A percentile compares a stretch with the other conserved stretches of the same genome.
Conservation (phyloP, 805 yeast genomes). For the Saccharomycopsis guyanensis region DNA sequence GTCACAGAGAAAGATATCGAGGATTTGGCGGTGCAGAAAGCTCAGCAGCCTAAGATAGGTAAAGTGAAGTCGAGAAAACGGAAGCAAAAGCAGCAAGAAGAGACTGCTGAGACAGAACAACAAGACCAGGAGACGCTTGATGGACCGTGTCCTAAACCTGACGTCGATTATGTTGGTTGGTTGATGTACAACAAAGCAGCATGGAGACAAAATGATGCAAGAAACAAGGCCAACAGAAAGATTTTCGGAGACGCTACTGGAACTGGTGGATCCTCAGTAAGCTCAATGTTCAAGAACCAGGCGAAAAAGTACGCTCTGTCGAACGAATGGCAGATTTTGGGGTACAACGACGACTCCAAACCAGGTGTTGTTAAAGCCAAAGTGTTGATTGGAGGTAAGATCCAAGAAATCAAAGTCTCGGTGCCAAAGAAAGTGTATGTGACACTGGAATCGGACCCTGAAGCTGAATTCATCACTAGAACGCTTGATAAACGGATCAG, state of each 20-base stretch:
- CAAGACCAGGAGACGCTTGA: slow-evolving; percentile 38
- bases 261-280: slow-evolving; percentile 39
- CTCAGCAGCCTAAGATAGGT: slow-evolving; percentile 29
- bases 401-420: slow-evolving; percentile 66
- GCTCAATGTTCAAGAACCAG: slow-evolving; percentile 63
- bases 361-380: slow-evolving; percentile 77
- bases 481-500: slow-evolving; percentile 24
- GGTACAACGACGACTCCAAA: slow-evolving; percentile 47
- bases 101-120: slow-evolving; percentile 31
- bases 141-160: slow-evolving; percentile 57
- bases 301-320: slow-evolving; percentile 73
- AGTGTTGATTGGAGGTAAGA: slow-evolving; percentile 58
- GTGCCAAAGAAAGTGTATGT: slow-evolving; percentile 70
- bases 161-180: slow-evolving; percentile 60
- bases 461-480: slow-evolving; percentile 20
- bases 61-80: slow-evolving; percentile 32
- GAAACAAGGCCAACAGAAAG: slow-evolving; percentile 61
- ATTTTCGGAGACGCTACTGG: slow-evolving; percentile 69
- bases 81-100: slow-evolving; percentile 23
- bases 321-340: slow-evolving; percentile 74
- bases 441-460: slow-evolving; percentile 45
- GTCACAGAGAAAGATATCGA: slow-evolving; percentile 57
- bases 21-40: slow-evolving; percentile 47
- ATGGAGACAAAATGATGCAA: slow-evolving; percentile 75
- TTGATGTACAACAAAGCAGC: slow-evolving; percentile 73